Base-by-base conservation (phyloP, 768 basidiomycete species). In the Suillus decipiens region DNA sequence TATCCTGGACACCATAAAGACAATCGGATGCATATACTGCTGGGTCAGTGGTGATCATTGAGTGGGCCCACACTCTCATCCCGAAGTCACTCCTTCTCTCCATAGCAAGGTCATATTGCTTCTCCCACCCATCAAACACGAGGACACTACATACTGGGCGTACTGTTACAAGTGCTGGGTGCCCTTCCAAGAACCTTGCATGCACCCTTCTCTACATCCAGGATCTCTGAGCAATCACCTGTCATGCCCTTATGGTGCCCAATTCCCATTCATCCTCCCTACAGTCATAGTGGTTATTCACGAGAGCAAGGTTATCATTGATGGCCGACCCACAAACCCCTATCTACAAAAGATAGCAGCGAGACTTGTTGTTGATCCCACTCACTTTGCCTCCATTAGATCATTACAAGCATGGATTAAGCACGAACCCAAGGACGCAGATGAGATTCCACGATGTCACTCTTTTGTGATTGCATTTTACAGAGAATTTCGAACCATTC, bases 111-210 rank as follows among this genome's bases (percentile, higher is more conserved):
- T 47, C 45, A 47, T 47, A 12, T 47, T 1, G 5, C 45, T 47
- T 6, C 45, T 47, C 22, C n/a, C n/a, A 11, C 1, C 45, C 45
- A 0, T 12, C 11, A 47, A 22, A 22, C 11, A 2, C 1, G 12
- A 47, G 6, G 45, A 47, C 12, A 47, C 5, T 14, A 28, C 36
- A 1, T 65, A 24, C 19, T 65, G 64, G 64, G 56, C 34, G 1
- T 65, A 36, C 1, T 65, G 64, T 42, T 54, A 53, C 37, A 31
- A 42, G 9, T 65, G 62, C 39, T 65, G 62, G 64, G 39, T 65
- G 24, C 57, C 64, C 2, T 65, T 65, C 37, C 55, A 10, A 43
- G 24, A 63, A 2, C 64, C 64, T 3, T 63, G 62, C 36, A 43
- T 28, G 37, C 64, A 65, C n/a, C 64, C 62, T 31, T 1, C 45